Percentiles rank a stretch among this genome's conserved stretches.
phyloP scores from a whole-genome alignment of 305 asterid genomes.

The Fraxinus baroniana region DNA sequence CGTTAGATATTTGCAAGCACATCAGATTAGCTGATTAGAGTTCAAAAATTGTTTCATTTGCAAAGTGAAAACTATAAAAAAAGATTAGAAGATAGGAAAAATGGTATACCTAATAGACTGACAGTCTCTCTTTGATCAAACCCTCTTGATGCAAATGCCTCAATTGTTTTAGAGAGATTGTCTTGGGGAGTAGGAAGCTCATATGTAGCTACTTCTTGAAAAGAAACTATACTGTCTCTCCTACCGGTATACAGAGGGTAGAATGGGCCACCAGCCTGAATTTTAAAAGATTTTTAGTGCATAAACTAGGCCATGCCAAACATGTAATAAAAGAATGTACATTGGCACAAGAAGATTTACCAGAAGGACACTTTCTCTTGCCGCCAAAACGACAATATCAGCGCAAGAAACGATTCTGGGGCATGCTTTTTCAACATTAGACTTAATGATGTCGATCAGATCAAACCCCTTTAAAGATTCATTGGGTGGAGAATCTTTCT shows the following conservation, averaged over 20 bases:
- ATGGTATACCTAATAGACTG: slow-evolving; percentile 56
- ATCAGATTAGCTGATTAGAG: not conserved
- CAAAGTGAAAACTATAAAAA: not conserved
- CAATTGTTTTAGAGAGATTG: slow-evolving; percentile 33
- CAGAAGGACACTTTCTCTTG: slow-evolving; percentile 73
- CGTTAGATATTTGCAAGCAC: not conserved
- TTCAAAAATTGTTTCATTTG: not conserved
- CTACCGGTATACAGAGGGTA: slow-evolving; percentile 76
- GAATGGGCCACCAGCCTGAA: slow-evolving; percentile 85
- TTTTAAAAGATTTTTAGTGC: slow-evolving; percentile 9
- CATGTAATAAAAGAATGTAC: not conserved
- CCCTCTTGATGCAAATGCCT: slow-evolving; percentile 56
- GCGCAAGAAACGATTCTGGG: slow-evolving; percentile 87
- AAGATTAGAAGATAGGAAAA: not conserved
- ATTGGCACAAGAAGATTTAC: slow-evolving; percentile 30
- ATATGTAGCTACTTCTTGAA: slow-evolving; percentile 32
- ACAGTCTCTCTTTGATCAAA: slow-evolving; percentile 65
- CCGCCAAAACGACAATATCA: slow-evolving; percentile 75
- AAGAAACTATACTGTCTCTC: slow-evolving; percentile 47
- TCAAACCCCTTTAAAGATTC: slow-evolving; percentile 58
- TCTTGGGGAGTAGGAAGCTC: slow-evolving; percentile 65
- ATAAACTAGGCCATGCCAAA: not conserved
- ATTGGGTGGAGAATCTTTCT: slow-evolving; percentile 57
- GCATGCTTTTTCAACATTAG: slow-evolving; percentile 58
- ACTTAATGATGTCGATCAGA: slow-evolving; percentile 55